Percentiles rank a stretch among this genome's conserved stretches.
Conservation (phyloP, 805 yeast genomes). For the Yarrowia divulgata region DNA sequence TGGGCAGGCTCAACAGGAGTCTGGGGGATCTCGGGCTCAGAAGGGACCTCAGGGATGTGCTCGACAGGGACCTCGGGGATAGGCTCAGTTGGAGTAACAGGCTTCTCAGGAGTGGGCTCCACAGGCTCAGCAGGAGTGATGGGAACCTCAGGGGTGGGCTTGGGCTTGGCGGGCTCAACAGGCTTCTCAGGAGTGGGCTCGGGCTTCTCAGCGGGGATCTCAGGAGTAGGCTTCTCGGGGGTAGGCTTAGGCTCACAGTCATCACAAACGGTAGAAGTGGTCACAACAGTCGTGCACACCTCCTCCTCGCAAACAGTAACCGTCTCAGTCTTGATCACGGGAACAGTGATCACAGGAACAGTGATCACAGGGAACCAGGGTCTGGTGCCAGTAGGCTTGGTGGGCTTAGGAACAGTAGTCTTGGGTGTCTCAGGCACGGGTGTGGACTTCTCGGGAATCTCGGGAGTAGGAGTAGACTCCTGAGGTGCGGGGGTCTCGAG, state of each 20-base stretch:
- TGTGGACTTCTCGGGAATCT: neutral
- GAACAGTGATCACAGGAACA: conserved; percentile 1
- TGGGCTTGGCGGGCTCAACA: no score
- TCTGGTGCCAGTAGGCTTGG: neutral
- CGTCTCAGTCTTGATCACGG: neutral
- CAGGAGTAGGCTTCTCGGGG: neutral
- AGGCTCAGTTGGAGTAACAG: neutral
- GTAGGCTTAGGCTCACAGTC: neutral
- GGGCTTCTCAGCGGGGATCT: neutral
- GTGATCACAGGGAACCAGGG: neutral
- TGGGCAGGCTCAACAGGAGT: neutral
- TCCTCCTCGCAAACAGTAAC: conserved; percentile 2
- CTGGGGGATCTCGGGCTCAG: neutral
- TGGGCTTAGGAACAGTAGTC: neutral
- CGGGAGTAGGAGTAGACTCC: neutral
- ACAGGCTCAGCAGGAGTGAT: neutral
- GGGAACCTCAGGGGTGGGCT: neutral
- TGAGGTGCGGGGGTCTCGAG: neutral
- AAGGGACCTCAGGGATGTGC: neutral
- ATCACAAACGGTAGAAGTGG: conserved; percentile 3
- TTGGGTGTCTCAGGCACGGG: neutral
- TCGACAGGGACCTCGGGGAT: neutral
- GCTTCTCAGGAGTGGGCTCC: neutral
- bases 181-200: neutral
- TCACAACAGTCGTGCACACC: neutral